phyloP scores from a whole-genome alignment of 257 asterid species.

The Capsicum chinense region DNA sequence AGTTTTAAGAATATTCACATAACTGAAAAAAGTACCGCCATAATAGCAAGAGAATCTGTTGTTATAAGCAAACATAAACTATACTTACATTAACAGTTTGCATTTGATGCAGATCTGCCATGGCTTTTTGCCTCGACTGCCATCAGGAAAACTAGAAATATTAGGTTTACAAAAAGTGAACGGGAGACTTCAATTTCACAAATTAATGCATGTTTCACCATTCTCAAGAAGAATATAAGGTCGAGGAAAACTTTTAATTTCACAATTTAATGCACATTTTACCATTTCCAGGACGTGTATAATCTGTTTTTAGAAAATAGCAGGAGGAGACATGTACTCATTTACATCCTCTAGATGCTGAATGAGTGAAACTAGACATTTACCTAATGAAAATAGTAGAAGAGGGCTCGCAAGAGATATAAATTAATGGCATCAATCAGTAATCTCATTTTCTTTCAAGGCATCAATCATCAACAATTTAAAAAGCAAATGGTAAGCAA shows the following conservation, averaged over 20 bases:
- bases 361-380: background rate
- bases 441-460: background rate
- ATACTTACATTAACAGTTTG: slow-evolving; percentile 78
- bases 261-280: slow-evolving; percentile 8
- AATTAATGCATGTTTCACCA: background rate
- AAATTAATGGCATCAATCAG: background rate
- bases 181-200: background rate
- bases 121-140: slow-evolving; percentile 98
- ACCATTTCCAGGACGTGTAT: background rate
- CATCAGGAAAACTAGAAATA: slow-evolving; percentile 31
- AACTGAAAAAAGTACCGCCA: background rate
- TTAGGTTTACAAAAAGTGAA: slow-evolving; percentile 14
- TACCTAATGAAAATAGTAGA: background rate
- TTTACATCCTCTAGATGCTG: background rate
- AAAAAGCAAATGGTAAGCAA: background rate
- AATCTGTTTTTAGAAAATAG: background rate
- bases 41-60: background rate
- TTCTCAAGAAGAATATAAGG: background rate
- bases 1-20: background rate
- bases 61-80: slow-evolving; percentile 21
- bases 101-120: slow-evolving; percentile 90
- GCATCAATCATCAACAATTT: slow-evolving; percentile 13
- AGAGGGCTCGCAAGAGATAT: background rate
- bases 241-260: background rate
- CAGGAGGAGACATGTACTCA: background rate